Evolutionary conservation across 805 yeast species (phyloP), one percentile per base, ranked within the genome.

Genomic region (Nematodospora valgi): DNA sequence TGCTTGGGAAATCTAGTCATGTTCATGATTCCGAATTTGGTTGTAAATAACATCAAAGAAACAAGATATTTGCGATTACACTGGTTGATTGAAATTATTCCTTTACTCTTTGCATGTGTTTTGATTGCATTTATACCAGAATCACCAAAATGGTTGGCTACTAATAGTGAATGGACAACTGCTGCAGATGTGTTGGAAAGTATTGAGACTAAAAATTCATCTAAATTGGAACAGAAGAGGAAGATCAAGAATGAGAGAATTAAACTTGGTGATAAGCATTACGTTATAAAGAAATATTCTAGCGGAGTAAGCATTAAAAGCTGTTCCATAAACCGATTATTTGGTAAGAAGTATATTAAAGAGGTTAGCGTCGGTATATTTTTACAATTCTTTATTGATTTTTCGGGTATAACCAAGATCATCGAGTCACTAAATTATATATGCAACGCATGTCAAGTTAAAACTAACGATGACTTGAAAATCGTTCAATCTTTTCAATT

Each of bases 401-500:
- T 66, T n/a, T 62, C 71, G 34, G 71, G 74, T 4, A 65, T 69
- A 8, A 60, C 61, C 27, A 58, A 65, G 1, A 45, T 74, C 31
- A 59, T 69, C 64, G 68, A 63, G 45, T 71, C 70, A 35, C 57
- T 71, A 34, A 58, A 60, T 1, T 67, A 58, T 44, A 58, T 75
- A 10, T 74, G 79, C 51, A 71, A 64, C 21, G 63, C 66, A 59
- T 58, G 74, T 44, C 78, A 76, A 0, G 67, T 68, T 0, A 59
- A 71, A 0, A 44, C 62, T 4, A 12, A n/a, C 3, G 32, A 27
- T 12, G 35, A 30, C 9, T 22, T 23, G 8, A 27, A 32, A 20
- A 23, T 28, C 8, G 35, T 30, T 14, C 22, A 28, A 12, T 27
- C 23, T 8, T 12, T 38, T n/a, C 60, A 49, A 30, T 68, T 71